A percentile compares a stretch with the other conserved stretches of the same genome.
Evolutionary conservation across 2,329 filamentous ascomycete genomes (phyloP).

Genomic region (Colletotrichum eleusines): DNA sequence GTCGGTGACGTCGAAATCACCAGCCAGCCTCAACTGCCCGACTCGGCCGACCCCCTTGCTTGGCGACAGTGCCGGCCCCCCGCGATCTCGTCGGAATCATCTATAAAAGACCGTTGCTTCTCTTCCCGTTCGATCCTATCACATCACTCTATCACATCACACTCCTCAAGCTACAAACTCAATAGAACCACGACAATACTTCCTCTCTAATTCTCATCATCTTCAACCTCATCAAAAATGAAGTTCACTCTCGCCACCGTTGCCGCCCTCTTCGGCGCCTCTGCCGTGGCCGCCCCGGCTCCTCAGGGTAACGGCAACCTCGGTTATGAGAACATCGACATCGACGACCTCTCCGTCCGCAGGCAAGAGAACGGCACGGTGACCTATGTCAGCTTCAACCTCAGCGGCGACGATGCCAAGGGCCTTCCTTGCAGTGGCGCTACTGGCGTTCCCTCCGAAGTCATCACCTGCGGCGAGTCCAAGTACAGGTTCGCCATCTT

Average conservation of each 20-base stretch:
- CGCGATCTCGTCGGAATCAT: neutral
- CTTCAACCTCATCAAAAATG: slow-evolving; percentile 42
- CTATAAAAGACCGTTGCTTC: neutral
- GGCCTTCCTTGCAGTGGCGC: slow-evolving; percentile 39
- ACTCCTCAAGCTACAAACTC: no score
- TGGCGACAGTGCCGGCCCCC: slow-evolving; percentile 9
- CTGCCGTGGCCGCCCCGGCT: slow-evolving; percentile 42
- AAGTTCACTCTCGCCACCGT: slow-evolving; percentile 43
- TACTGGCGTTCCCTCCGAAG: slow-evolving; percentile 43
- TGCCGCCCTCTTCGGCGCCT: slow-evolving; percentile 42
- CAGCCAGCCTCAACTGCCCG: slow-evolving; percentile 17
- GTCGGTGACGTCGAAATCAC: slow-evolving; percentile 36
- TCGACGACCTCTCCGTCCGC: slow-evolving; percentile 45
- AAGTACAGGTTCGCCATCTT: slow-evolving; percentile 48
- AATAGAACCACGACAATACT: neutral
- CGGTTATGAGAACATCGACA: slow-evolving; percentile 45
- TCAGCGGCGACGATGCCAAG: slow-evolving; percentile 43
- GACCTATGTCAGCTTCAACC: slow-evolving; percentile 43
- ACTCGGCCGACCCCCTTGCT: slow-evolving; percentile 13
- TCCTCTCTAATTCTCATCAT: no score
- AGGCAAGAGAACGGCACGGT: slow-evolving; percentile 42
- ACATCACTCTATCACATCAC: neutral
- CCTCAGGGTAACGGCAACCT: slow-evolving; percentile 15
- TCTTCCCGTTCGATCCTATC: neutral
- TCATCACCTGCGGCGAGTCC: slow-evolving; percentile 46